Percentiles rank a stretch among this genome's conserved stretches.
phyloP scores from a whole-genome alignment of 106 monocot genomes.

The Hemerocallis citrina region DNA sequence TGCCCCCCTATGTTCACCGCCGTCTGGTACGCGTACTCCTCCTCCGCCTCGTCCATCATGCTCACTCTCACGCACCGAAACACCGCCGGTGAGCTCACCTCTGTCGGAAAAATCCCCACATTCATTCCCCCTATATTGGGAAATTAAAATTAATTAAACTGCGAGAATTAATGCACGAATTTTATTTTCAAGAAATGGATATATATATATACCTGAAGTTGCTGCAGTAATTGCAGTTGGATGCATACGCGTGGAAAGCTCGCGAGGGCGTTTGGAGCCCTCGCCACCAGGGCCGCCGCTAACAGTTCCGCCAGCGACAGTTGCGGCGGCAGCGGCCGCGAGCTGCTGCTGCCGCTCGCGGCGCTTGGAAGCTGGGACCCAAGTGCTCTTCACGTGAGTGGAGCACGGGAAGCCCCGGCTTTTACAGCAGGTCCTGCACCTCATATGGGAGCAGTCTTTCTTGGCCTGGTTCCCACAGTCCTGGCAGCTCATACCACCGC shows the following conservation, averaged over 20 bases:
- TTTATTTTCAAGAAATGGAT: not conserved
- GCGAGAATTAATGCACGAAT: too few relatives aligned
- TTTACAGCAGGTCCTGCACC: constrained; percentile 96
- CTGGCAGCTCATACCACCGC: constrained; percentile 69
- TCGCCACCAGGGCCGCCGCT: constrained; percentile 4
- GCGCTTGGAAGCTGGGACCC: constrained; percentile 89
- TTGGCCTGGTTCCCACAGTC: constrained; percentile 98
- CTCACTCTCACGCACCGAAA: constrained; percentile 83
- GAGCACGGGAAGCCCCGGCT: constrained; percentile 83
- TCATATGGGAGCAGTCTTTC: constrained; percentile 79
- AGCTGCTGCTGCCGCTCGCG: constrained; percentile 88
- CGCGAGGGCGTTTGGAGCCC: constrained; percentile 34
- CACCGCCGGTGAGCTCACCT: constrained; percentile 75
- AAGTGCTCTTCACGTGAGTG: constrained; percentile 96
- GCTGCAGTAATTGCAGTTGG: constrained; percentile 26
- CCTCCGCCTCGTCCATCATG: constrained; percentile 74
- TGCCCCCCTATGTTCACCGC: constrained; percentile 81
- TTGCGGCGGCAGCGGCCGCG: constrained; percentile 13
- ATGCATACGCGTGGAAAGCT: constrained; percentile 21
- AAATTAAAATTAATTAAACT: not conserved
- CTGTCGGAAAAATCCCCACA: constrained; percentile 47
- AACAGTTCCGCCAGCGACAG: too few relatives aligned
- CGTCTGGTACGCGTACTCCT: constrained; percentile 88
- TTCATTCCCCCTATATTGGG: constrained; percentile 21
- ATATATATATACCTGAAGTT: constrained; percentile 27